phyloP scores from a whole-genome alignment of 1,284 basidiomycete genomes.

The Kalmanozyma brasiliensis region DNA sequence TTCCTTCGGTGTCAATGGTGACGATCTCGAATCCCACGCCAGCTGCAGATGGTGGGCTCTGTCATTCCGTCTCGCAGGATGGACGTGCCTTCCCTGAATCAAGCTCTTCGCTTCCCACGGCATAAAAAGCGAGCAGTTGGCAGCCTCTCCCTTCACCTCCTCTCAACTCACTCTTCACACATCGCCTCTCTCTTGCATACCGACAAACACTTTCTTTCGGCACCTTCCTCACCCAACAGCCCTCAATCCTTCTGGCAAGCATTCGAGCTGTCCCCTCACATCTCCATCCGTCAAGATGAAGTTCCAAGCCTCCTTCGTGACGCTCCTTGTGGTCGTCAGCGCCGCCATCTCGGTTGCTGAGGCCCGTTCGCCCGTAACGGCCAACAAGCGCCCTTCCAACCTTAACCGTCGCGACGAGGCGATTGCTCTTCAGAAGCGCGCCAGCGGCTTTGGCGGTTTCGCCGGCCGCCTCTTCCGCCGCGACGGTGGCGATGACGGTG shows the following conservation, averaged over 20 bases:
- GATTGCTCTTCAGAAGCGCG: slow-evolving; percentile 28
- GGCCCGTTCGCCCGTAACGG: slow-evolving; percentile 16
- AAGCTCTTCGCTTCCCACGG: neutral
- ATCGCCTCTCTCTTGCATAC: neutral
- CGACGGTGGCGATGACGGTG: slow-evolving; percentile 11
- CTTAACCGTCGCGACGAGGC: slow-evolving; percentile 31
- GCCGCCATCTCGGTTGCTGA: slow-evolving; percentile 50
- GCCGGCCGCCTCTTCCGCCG: slow-evolving; percentile 34
- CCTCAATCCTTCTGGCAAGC: slow-evolving; percentile 37
- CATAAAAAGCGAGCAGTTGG: neutral
- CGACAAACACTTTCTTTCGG: slow-evolving; percentile 3
- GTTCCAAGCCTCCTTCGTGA: slow-evolving; percentile 44
- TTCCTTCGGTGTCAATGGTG: neutral
- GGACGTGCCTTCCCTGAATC: neutral
- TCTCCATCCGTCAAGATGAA: slow-evolving; percentile 38
- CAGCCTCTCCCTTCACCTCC: neutral
- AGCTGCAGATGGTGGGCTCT: slow-evolving; percentile 15
- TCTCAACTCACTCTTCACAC: slow-evolving; percentile 1
- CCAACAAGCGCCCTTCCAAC: slow-evolving; percentile 43
- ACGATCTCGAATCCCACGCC: slow-evolving; percentile 9
- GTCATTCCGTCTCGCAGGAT: too few species aligned
- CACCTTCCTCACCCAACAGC: slow-evolving; percentile 1
- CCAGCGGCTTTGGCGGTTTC: slow-evolving; percentile 22
- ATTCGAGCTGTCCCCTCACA: slow-evolving; percentile 14
- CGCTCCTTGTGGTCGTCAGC: slow-evolving; percentile 40